Conservation (phyloP, 2,329 filamentous ascomycete genomes). For the Passalora sequoiae region DNA sequence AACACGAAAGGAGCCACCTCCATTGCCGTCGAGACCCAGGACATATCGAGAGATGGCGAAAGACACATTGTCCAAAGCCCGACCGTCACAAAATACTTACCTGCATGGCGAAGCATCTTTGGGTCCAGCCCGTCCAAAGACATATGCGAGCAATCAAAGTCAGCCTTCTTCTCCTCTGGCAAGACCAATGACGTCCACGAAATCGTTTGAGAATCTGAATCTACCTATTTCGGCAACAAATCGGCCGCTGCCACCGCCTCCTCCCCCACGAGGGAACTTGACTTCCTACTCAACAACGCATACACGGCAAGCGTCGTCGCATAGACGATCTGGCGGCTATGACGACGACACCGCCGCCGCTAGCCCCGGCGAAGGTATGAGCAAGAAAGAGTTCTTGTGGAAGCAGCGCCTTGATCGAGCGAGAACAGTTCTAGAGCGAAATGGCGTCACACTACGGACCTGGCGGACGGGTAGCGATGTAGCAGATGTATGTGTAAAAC, state of each 20-base stretch:
- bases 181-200: conserved; percentile 13
- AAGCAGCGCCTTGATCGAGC: conserved; percentile 61
- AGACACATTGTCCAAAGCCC: conserved; percentile 19
- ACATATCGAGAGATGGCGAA: conserved; percentile 16
- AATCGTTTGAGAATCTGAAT: conserved; percentile 22
- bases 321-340: conserved; percentile 34
- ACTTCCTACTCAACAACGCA: conserved; percentile 33
- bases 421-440: conserved; percentile 56
- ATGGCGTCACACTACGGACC: conserved; percentile 64
- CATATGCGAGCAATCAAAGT: conserved; percentile 9
- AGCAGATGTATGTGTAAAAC: conserved; percentile 57
- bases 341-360: conserved; percentile 26
- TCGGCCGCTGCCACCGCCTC: conserved; percentile 14
- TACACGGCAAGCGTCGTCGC: conserved; percentile 20
- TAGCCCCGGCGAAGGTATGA: conserved; percentile 39
- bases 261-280: conserved; percentile 31
- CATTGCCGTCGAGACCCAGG: conserved; percentile 32
- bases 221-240: conserved; percentile 12
- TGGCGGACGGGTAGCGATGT: conserved; percentile 72
- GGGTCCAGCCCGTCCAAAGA: conserved; percentile 6
- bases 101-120: conserved; percentile 18
- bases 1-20: conserved; percentile 20
- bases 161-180: conserved; percentile 17
- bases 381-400: conserved; percentile 71
- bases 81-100: conserved; percentile 14